Evolutionary conservation across 352 stramenopile species (phyloP), one percentile per base, ranked within the genome.

Genomic region (Globisporangium spinosum): DNA sequence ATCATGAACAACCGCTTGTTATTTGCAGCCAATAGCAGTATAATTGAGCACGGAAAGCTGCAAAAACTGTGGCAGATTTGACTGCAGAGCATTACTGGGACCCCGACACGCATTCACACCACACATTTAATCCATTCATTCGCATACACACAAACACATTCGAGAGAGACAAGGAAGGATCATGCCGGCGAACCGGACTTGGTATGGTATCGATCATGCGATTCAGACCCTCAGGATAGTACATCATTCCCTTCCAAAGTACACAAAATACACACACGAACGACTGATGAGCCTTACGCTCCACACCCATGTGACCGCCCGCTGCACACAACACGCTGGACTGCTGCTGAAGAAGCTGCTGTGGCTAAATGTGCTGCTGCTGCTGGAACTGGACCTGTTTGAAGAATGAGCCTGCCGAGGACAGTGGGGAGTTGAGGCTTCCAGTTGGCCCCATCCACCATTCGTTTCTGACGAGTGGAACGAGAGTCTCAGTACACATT

Each of bases 41-140:
- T 80, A 71, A 73, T 88, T 87, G 85, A 80, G 66, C 77, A 91
- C 77, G 59, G 74, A 77, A 64, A 62, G 73, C 84, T 72, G 70
- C 85, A 89, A 88, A 73, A 83, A 91, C 85, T 91, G 85, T 93
- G 85, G 85, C 85, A 93, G 85, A 93, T 93, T 85, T 90, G 82
- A 79, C 78, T 91, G 85, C 85, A 89, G 74, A 64, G 2, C n/a
- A 58, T 9, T 12, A 12, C 0, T 2, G 27, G 54, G 55, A 32
- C 7, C 47, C 43, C 40, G 4, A 63, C 20, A 58, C 43, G 15
- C 13, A 34, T 3, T 69, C 43, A 45, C 57, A 60, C 40, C 8
- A 63, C 15, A 27, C 58, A 17, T 2, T 17, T 35, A 2, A 20
- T 15, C 43, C 17, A 25, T 2, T 69, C 43, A 51, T 38, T 49